These are phyloP conservation scores for Carallia pectinifolia DNA, from an alignment of 345 rosid species.

Conservation along the genomic window DNA sequence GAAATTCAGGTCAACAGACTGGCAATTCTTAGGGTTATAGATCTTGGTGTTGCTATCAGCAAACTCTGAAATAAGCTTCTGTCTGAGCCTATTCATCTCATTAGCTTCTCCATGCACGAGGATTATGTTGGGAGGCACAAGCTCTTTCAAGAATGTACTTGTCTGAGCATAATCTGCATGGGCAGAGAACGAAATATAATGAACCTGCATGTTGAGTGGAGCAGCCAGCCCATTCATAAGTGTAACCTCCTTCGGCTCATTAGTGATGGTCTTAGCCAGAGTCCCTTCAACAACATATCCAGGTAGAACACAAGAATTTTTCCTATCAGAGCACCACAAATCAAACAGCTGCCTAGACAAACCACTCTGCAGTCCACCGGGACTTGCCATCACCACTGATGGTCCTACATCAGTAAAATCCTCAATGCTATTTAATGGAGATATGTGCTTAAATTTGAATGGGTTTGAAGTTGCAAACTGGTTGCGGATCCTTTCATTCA, in stretches of 20 bases:
- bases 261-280: slow-evolving; percentile 74
- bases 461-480: slow-evolving; percentile 94
- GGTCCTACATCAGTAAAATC: slow-evolving; percentile 87
- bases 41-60: slow-evolving; percentile 78
- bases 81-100: slow-evolving; percentile 93
- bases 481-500: slow-evolving; percentile 89
- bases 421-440: slow-evolving; percentile 76
- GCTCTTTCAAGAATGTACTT: slow-evolving; percentile 84
- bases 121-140: slow-evolving; percentile 89
- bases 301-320: slow-evolving; percentile 78
- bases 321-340: slow-evolving; percentile 89
- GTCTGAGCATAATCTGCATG: slow-evolving; percentile 97
- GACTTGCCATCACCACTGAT: slow-evolving; percentile 94
- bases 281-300: slow-evolving; percentile 92
- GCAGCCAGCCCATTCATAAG: slow-evolving; percentile 91
- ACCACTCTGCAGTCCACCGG: slow-evolving; percentile 89
- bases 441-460: slow-evolving; percentile 87
- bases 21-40: slow-evolving; percentile 87
- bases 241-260: slow-evolving; percentile 88
- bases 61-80: slow-evolving; percentile 74
- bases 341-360: slow-evolving; percentile 88
- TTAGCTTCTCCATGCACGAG: slow-evolving; percentile 94
- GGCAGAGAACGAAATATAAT: slow-evolving; percentile 91
- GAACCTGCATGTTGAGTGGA: slow-evolving; percentile 87
- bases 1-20: slow-evolving; percentile 80